These are phyloP conservation scores for Triticum urartu DNA, from an alignment of 176 grass and related monocot genomes.

Conservation along the genomic window DNA sequence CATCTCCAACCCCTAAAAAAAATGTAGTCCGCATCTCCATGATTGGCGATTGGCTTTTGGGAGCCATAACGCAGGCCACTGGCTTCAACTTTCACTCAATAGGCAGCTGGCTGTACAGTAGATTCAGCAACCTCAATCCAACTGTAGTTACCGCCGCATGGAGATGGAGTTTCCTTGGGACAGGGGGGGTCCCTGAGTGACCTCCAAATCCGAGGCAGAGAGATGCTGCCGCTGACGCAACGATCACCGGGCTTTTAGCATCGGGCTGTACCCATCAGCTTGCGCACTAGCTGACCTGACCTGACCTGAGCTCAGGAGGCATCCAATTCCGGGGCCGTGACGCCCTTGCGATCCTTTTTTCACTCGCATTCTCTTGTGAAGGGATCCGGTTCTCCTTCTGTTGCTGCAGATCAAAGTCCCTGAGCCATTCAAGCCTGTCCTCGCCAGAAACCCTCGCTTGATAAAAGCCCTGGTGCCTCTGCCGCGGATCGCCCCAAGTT, in stretches of 20 bases:
- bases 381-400: conserved; percentile 30
- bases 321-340: conserved; percentile 37
- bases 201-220: background rate
- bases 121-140: too few relatives aligned
- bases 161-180: too few relatives aligned
- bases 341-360: background rate
- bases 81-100: background rate
- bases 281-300: conserved; percentile 9
- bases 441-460: conserved; percentile 18
- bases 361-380: background rate
- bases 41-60: background rate
- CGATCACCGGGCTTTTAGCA: background rate
- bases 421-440: background rate
- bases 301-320: background rate
- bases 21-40: too few relatives aligned
- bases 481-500: background rate
- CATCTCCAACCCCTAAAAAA: too few relatives aligned
- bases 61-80: background rate
- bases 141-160: too few relatives aligned
- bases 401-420: background rate
- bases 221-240: background rate
- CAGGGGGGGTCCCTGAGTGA: too few relatives aligned
- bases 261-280: background rate
- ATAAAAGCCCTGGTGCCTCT: too few relatives aligned
- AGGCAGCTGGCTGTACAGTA: background rate